phyloP scores from a whole-genome alignment of 2,329 filamentous ascomycete genomes.

The Trichophaea hybrida region DNA sequence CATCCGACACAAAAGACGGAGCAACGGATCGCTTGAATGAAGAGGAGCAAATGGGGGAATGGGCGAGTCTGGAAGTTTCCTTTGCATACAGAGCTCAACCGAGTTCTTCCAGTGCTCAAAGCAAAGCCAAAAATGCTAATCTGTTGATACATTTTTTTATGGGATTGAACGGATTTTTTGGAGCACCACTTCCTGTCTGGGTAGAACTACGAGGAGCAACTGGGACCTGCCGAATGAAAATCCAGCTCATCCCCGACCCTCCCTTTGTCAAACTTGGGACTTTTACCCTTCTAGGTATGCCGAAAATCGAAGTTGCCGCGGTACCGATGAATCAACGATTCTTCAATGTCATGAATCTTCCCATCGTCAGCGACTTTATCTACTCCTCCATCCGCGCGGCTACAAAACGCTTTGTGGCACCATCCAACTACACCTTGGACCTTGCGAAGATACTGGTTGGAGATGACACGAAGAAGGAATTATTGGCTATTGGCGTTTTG shows the following conservation, averaged over 20 bases:
- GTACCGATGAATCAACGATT: conserved; percentile 54
- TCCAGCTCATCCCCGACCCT: conserved; percentile 61
- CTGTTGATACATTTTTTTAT: conserved; percentile 59
- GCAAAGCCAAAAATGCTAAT: conserved; percentile 57
- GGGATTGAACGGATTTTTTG: conserved; percentile 32
- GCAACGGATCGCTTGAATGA: conserved; percentile 10
- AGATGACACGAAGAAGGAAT: conserved; percentile 67
- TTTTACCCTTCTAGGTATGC: conserved; percentile 59
- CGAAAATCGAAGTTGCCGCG: conserved; percentile 56
- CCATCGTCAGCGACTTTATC: conserved; percentile 59
- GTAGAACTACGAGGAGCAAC: conserved; percentile 59
- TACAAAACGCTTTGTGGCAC: conserved; percentile 60
- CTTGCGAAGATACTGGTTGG: conserved; percentile 64
- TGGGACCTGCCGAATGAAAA: conserved; percentile 47
- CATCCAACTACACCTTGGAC: conserved; percentile 58
- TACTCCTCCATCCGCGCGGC: conserved; percentile 61
- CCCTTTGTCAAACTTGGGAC: conserved; percentile 66
- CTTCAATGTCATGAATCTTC: conserved; percentile 61
- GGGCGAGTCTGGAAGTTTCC: conserved; percentile 18
- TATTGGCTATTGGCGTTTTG: conserved; percentile 47
- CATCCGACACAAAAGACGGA: not conserved
- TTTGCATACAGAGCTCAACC: conserved; percentile 23
- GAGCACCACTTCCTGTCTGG: conserved; percentile 49
- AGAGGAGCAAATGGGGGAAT: conserved; percentile 21
- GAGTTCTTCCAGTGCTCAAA: conserved; percentile 18